These are phyloP conservation scores for Arthrobotrys megalospora DNA, from an alignment of 2,329 filamentous ascomycete species.

Conservation along the genomic window DNA sequence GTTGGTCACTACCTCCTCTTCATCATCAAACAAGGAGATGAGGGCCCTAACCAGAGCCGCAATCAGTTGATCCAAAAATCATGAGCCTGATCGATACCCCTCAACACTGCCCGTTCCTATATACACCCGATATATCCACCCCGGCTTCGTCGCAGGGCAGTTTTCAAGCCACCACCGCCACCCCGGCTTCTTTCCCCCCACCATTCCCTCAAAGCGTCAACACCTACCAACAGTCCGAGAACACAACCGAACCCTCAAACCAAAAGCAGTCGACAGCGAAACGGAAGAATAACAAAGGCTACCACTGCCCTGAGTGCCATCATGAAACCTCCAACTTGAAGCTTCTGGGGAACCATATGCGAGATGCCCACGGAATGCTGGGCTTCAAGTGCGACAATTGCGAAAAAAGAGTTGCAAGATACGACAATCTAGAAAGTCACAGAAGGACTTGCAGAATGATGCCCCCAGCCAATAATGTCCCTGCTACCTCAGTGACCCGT, in stretches of 20 bases:
- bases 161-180: not conserved
- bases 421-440: conserved; percentile 17
- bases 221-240: too few relatives aligned
- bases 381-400: conserved; percentile 15
- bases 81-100: too few relatives aligned
- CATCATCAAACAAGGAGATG: too few relatives aligned
- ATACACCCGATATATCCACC: not conserved
- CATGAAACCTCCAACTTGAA: conserved; percentile 1
- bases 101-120: not conserved
- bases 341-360: conserved; percentile 10
- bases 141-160: not conserved
- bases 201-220: not conserved
- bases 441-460: not conserved
- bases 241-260: not conserved
- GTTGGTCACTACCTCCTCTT: too few relatives aligned
- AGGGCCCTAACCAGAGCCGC: too few relatives aligned
- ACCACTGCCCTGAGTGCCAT: not conserved
- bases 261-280: not conserved
- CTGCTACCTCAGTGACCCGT: not conserved
- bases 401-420: not conserved
- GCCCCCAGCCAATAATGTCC: not conserved
- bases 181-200: not conserved
- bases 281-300: not conserved
- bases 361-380: not conserved
- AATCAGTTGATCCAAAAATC: too few relatives aligned